Evolutionary conservation across 768 basidiomycete genomes (phyloP).

Genomic region (Mycena rosella): DNA sequence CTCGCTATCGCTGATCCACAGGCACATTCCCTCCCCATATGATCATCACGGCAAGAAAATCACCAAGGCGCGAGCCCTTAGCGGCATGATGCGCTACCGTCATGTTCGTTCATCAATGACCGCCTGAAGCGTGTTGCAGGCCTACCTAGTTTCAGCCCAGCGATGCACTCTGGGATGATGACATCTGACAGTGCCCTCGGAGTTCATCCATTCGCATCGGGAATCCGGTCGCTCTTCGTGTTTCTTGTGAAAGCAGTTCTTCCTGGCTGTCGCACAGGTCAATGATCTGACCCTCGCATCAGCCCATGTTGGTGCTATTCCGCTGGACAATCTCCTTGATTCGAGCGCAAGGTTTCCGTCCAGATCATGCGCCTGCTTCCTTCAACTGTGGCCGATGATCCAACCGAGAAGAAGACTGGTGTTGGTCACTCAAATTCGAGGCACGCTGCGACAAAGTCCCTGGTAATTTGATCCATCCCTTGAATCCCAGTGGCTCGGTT

Average conservation of each 20-base stretch:
- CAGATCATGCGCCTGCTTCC: neutral
- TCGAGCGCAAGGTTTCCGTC: neutral
- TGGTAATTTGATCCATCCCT: neutral
- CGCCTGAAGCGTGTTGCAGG: conserved; percentile 16
- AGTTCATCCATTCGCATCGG: neutral
- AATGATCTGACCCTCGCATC: neutral
- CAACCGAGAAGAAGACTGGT: neutral
- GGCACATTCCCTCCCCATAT: neutral
- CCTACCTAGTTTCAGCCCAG: neutral
- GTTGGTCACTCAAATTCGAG: neutral
- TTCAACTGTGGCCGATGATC: neutral
- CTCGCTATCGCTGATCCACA: conserved; percentile 9
- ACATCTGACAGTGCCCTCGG: conserved; percentile 19
- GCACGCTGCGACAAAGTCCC: neutral
- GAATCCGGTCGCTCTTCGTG: neutral
- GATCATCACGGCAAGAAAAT: neutral
- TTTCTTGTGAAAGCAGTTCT: neutral
- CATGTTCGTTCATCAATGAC: neutral
- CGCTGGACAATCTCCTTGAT: neutral
- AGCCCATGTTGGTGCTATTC: neutral
- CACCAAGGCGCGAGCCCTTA: conserved; percentile 10
- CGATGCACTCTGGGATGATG: neutral
- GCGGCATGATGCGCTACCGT: conserved; percentile 3
- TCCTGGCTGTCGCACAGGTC: neutral
- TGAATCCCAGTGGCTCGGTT: neutral